Conservation (phyloP, 2,329 filamentous ascomycete genomes). For the Aspergillus quadricinctus region DNA sequence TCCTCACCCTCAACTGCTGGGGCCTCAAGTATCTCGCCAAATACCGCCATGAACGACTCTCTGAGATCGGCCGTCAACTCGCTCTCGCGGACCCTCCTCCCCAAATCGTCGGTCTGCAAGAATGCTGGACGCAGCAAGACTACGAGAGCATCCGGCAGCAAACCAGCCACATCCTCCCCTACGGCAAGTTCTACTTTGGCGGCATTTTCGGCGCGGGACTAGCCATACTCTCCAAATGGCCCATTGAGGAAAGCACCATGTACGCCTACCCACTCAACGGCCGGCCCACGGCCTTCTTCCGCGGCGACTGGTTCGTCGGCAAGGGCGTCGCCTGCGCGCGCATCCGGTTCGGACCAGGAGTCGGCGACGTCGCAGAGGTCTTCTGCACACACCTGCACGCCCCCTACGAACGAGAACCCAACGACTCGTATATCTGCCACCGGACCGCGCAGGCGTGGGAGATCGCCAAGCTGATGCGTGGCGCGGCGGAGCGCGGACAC, state of each 20-base stretch:
- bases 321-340: slow-evolving; percentile 85
- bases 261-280: slow-evolving; percentile 85
- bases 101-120: slow-evolving; percentile 87
- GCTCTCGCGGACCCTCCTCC: slow-evolving; percentile 64
- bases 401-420: slow-evolving; percentile 73
- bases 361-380: slow-evolving; percentile 71
- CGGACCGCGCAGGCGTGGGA: slow-evolving; percentile 93
- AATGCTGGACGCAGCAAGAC: slow-evolving; percentile 87
- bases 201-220: slow-evolving; percentile 87
- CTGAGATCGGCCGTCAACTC: slow-evolving; percentile 78
- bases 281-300: slow-evolving; percentile 85
- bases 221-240: slow-evolving; percentile 86
- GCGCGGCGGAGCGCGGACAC: slow-evolving; percentile 73
- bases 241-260: slow-evolving; percentile 86
- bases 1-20: slow-evolving; percentile 95
- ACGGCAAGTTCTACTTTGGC: slow-evolving; percentile 88
- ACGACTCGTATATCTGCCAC: slow-evolving; percentile 86
- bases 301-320: slow-evolving; percentile 94
- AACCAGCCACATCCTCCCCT: slow-evolving; percentile 70
- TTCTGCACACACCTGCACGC: slow-evolving; percentile 93
- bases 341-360: slow-evolving; percentile 64
- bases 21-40: slow-evolving; percentile 83
- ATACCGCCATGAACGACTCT: slow-evolving; percentile 70
- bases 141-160: slow-evolving; percentile 72
- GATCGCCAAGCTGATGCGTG: slow-evolving; percentile 81